Percentiles rank a stretch among this genome's conserved stretches.
phyloP scores from a whole-genome alignment of 1,284 basidiomycete species.

The Chondrostereum purpureum region DNA sequence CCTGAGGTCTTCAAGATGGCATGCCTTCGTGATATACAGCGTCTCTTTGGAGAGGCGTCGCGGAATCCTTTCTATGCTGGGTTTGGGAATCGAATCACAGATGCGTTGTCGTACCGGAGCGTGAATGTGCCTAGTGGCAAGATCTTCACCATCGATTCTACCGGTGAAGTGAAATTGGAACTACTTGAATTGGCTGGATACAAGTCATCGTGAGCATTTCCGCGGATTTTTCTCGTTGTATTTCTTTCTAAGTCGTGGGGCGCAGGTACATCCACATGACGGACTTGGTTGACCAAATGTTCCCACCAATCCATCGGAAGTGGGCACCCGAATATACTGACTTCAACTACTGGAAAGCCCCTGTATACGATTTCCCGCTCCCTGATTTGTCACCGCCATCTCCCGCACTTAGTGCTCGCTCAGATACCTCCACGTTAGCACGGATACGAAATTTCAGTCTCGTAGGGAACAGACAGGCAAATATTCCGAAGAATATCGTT shows the following conservation, averaged over 20 bases:
- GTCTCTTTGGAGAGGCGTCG: constrained; percentile 74
- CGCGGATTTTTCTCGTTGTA: neutral
- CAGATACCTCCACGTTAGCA: constrained; percentile 76
- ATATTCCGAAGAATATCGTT: constrained; percentile 21
- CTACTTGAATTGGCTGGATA: constrained; percentile 93
- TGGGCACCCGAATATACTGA: constrained; percentile 91
- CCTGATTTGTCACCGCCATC: constrained; percentile 91
- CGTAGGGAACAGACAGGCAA: constrained; percentile 43
- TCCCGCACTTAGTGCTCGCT: constrained; percentile 86
- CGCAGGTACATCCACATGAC: constrained; percentile 91
- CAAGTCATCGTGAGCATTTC: constrained; percentile 76
- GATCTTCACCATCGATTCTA: constrained; percentile 97
- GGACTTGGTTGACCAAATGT: constrained; percentile 98
- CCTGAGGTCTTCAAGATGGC: constrained; percentile 99
- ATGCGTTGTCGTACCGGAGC: constrained; percentile 93
- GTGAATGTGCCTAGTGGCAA: constrained; percentile 92
- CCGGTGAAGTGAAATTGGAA: constrained; percentile 97
- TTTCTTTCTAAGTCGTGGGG: neutral
- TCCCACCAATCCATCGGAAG: constrained; percentile 90
- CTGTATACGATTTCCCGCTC: constrained; percentile 72
- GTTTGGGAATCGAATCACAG: constrained; percentile 98
- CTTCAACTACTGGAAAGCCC: constrained; percentile 93
- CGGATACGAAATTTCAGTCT: constrained; percentile 80
- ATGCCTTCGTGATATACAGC: constrained; percentile 91
- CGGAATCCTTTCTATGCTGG: constrained; percentile 92